Evolutionary conservation across 164 flowering plant species (phyloP).

Genomic region (Euptelea pleiosperma): DNA sequence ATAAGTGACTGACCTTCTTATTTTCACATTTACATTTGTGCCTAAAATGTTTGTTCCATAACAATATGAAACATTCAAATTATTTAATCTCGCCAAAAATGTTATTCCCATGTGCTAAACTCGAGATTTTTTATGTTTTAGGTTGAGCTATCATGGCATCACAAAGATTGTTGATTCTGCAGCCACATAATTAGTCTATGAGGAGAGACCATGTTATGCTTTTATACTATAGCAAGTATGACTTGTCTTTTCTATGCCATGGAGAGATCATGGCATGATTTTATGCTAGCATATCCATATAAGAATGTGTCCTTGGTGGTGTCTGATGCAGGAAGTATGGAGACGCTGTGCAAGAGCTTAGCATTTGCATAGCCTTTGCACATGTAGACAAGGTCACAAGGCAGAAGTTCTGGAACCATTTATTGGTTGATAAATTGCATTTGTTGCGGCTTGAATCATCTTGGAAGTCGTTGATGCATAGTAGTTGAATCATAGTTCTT

Average conservation of each 20-base stretch:
- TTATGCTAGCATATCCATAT: no score
- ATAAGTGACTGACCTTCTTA: no score
- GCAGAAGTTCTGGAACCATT: constrained; percentile 60
- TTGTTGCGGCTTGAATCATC: constrained; percentile 58
- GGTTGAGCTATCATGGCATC: constrained; percentile 80
- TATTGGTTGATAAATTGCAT: constrained; percentile 71
- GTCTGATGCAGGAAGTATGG: constrained; percentile 42
- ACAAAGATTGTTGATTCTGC: constrained; percentile 61
- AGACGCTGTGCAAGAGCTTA: constrained; percentile 70
- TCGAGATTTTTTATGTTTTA: constrained; percentile 7
- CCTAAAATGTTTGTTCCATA: no score
- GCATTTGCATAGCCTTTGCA: constrained; percentile 83
- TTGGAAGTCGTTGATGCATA: constrained; percentile 47
- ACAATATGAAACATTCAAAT: no score
- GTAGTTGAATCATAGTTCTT: constrained; percentile 36
- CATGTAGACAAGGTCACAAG: constrained; percentile 75
- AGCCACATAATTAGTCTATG: constrained; percentile 71
- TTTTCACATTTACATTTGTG: no score
- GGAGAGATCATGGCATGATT: no score
- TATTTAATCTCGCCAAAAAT: no score
- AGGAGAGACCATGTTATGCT: constrained; percentile 84
- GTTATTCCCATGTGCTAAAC: not conserved
- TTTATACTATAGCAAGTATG: constrained; percentile 50
- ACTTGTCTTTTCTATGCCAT: not conserved
- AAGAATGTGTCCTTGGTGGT: not conserved